Evolutionary conservation across 164 flowering plant species (phyloP).

Genomic region (Litsea cubeba): DNA sequence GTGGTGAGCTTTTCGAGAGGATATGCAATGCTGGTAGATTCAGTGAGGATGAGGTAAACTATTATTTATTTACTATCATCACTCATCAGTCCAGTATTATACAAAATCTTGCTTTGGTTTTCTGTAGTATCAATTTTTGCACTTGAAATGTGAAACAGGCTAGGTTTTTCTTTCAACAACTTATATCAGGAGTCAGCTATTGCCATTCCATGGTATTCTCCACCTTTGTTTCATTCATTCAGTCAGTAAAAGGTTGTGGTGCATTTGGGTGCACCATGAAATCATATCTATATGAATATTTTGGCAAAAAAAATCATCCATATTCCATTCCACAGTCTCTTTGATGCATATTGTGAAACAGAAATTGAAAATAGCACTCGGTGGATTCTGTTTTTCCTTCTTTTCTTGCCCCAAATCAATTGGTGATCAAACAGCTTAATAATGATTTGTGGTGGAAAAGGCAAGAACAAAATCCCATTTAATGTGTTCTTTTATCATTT

Average conservation of each 20-base stretch:
- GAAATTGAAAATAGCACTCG: too few species aligned
- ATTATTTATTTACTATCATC: neutral
- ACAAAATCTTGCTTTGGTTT: neutral
- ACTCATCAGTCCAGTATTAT: neutral
- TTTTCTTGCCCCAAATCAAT: neutral
- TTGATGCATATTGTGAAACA: too few species aligned
- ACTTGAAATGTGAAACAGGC: slow-evolving; percentile 37
- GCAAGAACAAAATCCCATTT: neutral
- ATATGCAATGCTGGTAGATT: slow-evolving; percentile 81
- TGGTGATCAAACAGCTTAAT: neutral
- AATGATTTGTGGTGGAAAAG: neutral
- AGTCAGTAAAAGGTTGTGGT: neutral
- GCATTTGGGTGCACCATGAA: neutral
- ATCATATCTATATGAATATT: neutral
- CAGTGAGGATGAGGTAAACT: slow-evolving; percentile 76
- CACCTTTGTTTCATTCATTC: neutral
- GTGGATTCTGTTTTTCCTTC: too few species aligned
- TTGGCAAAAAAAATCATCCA: too few species aligned
- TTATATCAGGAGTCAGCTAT: slow-evolving; percentile 93
- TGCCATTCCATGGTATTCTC: slow-evolving; percentile 80
- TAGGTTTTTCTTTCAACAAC: slow-evolving; percentile 85
- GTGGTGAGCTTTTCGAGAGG: slow-evolving; percentile 80
- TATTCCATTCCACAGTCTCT: too few species aligned
- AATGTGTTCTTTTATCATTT: neutral
- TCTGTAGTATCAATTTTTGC: neutral